Percentiles rank a stretch among this genome's conserved stretches.
Evolutionary conservation across 805 yeast species (phyloP).

Genomic region (Ogataea sp.): DNA sequence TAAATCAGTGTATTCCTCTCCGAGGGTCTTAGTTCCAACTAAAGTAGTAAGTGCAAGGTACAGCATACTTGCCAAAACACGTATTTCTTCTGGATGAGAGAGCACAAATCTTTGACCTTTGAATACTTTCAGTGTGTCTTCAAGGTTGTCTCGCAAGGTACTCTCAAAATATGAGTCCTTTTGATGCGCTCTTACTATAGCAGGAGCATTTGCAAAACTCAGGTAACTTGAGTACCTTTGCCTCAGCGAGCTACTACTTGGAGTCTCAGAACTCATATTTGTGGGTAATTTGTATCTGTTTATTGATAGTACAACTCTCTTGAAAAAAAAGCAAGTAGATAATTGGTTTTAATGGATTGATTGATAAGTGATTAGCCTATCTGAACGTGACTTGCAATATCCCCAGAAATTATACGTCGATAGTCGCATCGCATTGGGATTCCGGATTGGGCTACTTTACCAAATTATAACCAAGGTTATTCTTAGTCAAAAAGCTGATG

Average conservation of each 20-base stretch:
- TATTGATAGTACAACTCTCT: no score
- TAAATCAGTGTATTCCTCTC: slow-evolving; percentile 90
- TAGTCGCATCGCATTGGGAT: no score
- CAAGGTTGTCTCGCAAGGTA: slow-evolving; percentile 43
- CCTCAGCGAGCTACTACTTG: not conserved
- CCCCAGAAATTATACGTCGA: no score
- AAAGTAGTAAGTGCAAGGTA: slow-evolving; percentile 74
- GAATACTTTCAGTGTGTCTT: slow-evolving; percentile 44
- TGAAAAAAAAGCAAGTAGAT: no score
- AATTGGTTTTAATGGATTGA: no score
- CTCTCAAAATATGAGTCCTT: slow-evolving; percentile 73
- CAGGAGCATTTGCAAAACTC: slow-evolving; percentile 81
- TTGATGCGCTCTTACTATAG: slow-evolving; percentile 86
- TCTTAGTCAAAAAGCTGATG: no score
- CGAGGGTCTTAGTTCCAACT: slow-evolving; percentile 72
- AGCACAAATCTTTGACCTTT: slow-evolving; percentile 62
- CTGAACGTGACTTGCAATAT: no score
- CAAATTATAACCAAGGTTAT: no score
- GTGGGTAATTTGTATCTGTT: no score
- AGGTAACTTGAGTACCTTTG: slow-evolving; percentile 15
- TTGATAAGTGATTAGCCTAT: no score
- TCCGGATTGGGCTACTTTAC: no score
- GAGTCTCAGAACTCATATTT: not conserved
- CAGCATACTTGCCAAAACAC: slow-evolving; percentile 45
- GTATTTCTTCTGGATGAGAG: slow-evolving; percentile 52